Evolutionary conservation across 148 eudicot genomes (phyloP).

Genomic region (Mesembryanthemum crystallinum): DNA sequence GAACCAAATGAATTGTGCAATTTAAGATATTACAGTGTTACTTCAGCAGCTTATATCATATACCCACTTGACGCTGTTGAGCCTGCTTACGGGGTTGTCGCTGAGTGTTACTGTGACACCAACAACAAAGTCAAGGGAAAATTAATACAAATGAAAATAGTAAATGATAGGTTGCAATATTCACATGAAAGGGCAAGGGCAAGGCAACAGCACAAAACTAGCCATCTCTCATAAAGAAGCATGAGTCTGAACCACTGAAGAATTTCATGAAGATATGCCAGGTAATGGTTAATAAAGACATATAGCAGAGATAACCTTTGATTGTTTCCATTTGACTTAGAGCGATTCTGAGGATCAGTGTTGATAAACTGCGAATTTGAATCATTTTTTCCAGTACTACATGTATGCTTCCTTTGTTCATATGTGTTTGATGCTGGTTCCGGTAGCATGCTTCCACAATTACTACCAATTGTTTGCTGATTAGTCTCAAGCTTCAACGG

Average conservation of each 20-base stretch:
- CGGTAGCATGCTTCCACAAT: neutral
- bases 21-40: neutral
- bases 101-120: constrained; percentile 18
- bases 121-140: constrained; percentile 1
- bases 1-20: constrained; percentile 4
- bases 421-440: neutral
- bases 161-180: neutral
- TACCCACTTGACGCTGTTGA: constrained; percentile 26
- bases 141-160: neutral
- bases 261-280: neutral
- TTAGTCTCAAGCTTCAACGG: constrained; percentile 7
- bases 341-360: neutral
- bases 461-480: constrained; percentile 15
- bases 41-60: neutral
- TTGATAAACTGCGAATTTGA: constrained; percentile 10
- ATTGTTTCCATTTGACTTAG: constrained; percentile 12
- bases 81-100: constrained; percentile 16
- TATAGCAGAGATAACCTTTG: constrained; percentile 15
- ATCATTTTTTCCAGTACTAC: neutral
- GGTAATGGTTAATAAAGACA: neutral
- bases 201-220: neutral
- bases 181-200: neutral
- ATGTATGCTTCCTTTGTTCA: constrained; percentile 9
- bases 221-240: neutral
- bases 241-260: neutral